A percentile compares a stretch with the other conserved stretches of the same genome.
phyloP scores from a whole-genome alignment of 768 basidiomycete genomes.

The Butyriboletus loyo region DNA sequence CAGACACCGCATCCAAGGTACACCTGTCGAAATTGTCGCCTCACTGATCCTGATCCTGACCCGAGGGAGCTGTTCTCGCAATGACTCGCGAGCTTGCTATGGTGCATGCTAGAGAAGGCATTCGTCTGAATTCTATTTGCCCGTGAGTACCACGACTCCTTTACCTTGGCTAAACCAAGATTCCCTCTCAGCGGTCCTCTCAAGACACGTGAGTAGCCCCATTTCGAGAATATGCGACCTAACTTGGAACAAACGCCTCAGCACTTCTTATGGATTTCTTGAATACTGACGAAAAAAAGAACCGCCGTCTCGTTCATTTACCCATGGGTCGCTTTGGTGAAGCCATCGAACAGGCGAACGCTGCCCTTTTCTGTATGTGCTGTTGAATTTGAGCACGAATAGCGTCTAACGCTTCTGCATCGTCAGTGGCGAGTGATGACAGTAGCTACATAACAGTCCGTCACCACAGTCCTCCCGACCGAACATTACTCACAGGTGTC shows the following conservation, averaged over 20 bases:
- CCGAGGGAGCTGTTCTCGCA: conserved; percentile 90
- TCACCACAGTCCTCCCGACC: conserved; percentile 4
- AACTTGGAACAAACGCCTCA: conserved; percentile 27
- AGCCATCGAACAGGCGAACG: conserved; percentile 92
- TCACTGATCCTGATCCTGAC: conserved; percentile 11
- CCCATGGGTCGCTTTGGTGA: conserved; percentile 98
- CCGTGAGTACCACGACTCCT: conserved; percentile 57
- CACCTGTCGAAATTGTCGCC: neutral
- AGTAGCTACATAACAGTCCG: conserved; percentile 93
- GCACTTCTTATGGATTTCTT: conserved; percentile 98
- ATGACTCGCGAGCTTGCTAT: conserved; percentile 98
- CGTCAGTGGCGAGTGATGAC: conserved; percentile 84
- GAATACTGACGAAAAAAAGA: conserved; percentile 91
- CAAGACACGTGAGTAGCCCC: conserved; percentile 77
- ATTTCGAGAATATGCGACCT: neutral
- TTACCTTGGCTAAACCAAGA: neutral
- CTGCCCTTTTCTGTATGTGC: conserved; percentile 87
- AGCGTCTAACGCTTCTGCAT: conserved; percentile 3
- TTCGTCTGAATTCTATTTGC: conserved; percentile 93
- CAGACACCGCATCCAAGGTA: conserved; percentile 95
- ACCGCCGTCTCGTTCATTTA: conserved; percentile 85
- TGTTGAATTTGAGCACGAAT: conserved; percentile 1
- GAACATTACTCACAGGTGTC: conserved; percentile 5
- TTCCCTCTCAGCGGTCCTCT: conserved; percentile 71
- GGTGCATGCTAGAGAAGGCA: conserved; percentile 96